Percentiles rank a stretch among this genome's conserved stretches.
Evolutionary conservation across 2,329 filamentous ascomycete species (phyloP).

Genomic region (Colletotrichum sidae): DNA sequence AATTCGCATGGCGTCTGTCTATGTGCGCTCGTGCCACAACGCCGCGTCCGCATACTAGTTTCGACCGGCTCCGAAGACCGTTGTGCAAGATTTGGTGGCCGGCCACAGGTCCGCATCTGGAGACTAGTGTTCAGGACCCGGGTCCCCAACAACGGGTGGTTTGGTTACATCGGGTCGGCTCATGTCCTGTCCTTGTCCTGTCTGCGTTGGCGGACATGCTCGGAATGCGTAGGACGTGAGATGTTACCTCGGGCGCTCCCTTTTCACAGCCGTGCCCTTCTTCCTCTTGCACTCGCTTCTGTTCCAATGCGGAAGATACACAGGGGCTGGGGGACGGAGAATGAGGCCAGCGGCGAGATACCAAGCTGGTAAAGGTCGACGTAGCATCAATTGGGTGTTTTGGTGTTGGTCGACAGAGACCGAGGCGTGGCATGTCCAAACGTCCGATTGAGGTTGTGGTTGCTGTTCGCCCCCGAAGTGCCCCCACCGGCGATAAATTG

Average conservation of each 20-base stretch:
- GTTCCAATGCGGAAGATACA: slow-evolving; percentile 14
- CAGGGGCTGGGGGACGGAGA: slow-evolving; percentile 21
- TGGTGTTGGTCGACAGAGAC: too few species aligned
- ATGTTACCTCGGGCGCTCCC: slow-evolving; percentile 1
- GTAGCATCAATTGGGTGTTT: too few species aligned
- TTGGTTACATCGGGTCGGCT: neutral
- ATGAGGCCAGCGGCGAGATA: slow-evolving; percentile 1
- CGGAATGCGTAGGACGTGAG: neutral
- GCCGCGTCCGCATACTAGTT: too few species aligned
- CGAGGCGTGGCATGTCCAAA: too few species aligned
- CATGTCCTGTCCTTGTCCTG: too few species aligned
- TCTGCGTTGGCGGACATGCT: too few species aligned
- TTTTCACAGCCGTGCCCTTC: neutral
- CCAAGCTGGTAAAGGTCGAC: too few species aligned
- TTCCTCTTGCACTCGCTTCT: slow-evolving; percentile 7
- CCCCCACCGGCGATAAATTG: slow-evolving; percentile 3
- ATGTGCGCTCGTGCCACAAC: too few species aligned
- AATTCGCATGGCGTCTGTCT: too few species aligned
- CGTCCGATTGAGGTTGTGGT: too few species aligned
- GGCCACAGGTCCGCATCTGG: slow-evolving; percentile 7
- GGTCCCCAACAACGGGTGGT: neutral
- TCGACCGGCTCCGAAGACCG: slow-evolving; percentile 18
- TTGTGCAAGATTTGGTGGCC: slow-evolving; percentile 1
- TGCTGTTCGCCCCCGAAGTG: neutral
- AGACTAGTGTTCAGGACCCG: too few species aligned